A percentile compares a stretch with the other conserved stretches of the same genome.
These are phyloP conservation scores for Cryptosporidium ubiquitum DNA, from an alignment of 169 alveolate genomes.

Conservation along the genomic window DNA sequence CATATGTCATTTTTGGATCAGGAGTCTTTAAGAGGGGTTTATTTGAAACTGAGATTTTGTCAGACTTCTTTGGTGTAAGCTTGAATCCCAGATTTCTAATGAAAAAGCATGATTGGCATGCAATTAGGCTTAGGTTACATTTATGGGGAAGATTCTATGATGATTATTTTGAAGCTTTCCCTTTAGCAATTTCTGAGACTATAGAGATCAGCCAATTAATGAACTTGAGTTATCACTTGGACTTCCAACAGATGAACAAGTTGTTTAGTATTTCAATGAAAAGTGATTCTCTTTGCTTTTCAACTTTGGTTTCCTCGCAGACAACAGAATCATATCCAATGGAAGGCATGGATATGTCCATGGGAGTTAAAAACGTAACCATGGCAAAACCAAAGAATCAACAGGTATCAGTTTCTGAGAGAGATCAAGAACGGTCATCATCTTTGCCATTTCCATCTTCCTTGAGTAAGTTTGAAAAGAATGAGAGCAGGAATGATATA, in stretches of 20 bases:
- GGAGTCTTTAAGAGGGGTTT: neutral
- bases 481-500: neutral
- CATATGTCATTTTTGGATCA: conserved; percentile 35
- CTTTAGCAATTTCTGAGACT: conserved; percentile 49
- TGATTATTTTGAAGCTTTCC: conserved; percentile 66
- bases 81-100: neutral
- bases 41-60: neutral
- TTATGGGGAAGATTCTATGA: conserved; percentile 70
- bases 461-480: neutral
- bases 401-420: neutral
- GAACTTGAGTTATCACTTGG: conserved; percentile 34
- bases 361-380: conserved; percentile 1
- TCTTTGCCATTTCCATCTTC: neutral
- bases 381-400: conserved; percentile 52
- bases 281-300: conserved; percentile 3
- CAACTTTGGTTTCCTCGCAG: conserved; percentile 4
- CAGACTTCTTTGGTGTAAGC: conserved; percentile 47
- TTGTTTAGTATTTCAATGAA: conserved; percentile 26
- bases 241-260: conserved; percentile 61
- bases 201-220: conserved; percentile 39
- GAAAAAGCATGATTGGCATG: conserved; percentile 44
- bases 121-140: conserved; percentile 51
- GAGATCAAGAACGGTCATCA: neutral
- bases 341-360: conserved; percentile 23
- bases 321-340: neutral